Conservation (phyloP, 257 asterid genomes). For the Apocynum venetum region DNA sequence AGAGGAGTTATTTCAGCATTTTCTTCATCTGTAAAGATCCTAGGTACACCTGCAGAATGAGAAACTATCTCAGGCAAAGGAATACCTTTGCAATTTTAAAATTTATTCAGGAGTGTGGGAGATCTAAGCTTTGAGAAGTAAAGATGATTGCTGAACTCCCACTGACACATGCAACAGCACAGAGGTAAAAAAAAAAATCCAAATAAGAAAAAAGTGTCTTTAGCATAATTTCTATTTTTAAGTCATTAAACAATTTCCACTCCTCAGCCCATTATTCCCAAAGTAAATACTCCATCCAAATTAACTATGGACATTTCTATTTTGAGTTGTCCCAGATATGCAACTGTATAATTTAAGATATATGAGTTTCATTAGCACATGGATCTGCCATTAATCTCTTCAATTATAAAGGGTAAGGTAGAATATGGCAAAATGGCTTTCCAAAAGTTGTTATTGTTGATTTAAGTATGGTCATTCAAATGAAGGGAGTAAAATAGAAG, state of each 20-base stretch:
- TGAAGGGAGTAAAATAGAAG: too few species aligned
- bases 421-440: too few species aligned
- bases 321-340: too few species aligned
- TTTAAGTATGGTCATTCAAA: too few species aligned
- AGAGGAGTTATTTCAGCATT: conserved; percentile 60
- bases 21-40: conserved; percentile 72
- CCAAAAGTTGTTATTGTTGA: too few species aligned
- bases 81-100: background rate
- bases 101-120: background rate
- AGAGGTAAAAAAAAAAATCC: background rate
- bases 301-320: background rate
- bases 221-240: background rate
- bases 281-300: background rate
- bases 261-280: background rate
- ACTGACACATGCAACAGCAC: background rate
- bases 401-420: too few species aligned
- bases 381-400: too few species aligned
- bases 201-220: background rate
- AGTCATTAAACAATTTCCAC: background rate
- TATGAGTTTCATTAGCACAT: too few species aligned
- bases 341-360: too few species aligned
- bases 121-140: background rate
- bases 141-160: background rate
- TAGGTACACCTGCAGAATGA: conserved; percentile 70
- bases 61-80: background rate